Percentiles rank a stretch among this genome's conserved stretches.
Conservation (phyloP, 2,329 filamentous ascomycete genomes). For the Leptographium wingfieldii region DNA sequence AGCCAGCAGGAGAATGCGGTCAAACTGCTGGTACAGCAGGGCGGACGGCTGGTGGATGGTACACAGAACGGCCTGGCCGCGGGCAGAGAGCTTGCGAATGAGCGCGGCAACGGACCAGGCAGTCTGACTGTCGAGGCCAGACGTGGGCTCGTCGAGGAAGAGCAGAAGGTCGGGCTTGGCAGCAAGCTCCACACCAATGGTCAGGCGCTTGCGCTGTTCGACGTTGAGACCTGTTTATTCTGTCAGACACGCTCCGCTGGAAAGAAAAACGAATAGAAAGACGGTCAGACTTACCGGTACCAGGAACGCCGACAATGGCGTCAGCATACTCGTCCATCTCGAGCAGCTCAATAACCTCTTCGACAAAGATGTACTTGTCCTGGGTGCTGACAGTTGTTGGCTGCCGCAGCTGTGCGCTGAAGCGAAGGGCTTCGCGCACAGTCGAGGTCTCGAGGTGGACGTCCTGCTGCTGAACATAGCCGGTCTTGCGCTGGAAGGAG, state of each 20-base stretch:
- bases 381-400: constrained; percentile 54
- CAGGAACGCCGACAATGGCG: constrained; percentile 79
- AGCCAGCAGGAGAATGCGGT: constrained; percentile 8
- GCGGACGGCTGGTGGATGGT: constrained; percentile 13
- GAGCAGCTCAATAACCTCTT: constrained; percentile 80
- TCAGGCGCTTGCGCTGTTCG: constrained; percentile 63
- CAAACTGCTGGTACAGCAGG: constrained; percentile 11
- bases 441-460: constrained; percentile 74
- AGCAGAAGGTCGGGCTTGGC: constrained; percentile 62
- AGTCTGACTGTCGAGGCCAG: constrained; percentile 50
- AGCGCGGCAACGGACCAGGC: constrained; percentile 52
- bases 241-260: not conserved
- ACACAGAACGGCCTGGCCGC: constrained; percentile 18
- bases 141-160: constrained; percentile 49
- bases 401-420: constrained; percentile 76
- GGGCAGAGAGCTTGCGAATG: constrained; percentile 43
- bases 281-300: constrained; percentile 34
- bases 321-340: constrained; percentile 88
- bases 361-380: constrained; percentile 79
- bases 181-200: constrained; percentile 84
- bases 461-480: constrained; percentile 89
- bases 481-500: constrained; percentile 84
- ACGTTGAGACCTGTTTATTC: constrained; percentile 44
- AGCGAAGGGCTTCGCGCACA: constrained; percentile 76
- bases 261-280: not conserved